phyloP scores from a whole-genome alignment of 2,329 filamentous ascomycete genomes.

The Cercospora sesami region DNA sequence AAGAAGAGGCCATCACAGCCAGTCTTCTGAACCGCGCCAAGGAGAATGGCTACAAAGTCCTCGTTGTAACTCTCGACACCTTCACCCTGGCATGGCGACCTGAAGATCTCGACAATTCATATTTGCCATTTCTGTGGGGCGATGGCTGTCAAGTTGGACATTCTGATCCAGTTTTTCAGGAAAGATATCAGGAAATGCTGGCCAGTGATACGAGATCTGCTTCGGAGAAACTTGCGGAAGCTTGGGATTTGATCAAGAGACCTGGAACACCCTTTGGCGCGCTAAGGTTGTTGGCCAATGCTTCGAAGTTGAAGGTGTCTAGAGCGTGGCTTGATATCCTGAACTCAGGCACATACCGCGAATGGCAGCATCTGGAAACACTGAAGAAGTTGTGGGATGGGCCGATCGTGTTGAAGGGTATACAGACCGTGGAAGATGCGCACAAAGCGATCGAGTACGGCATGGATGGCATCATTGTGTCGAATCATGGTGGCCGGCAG shows the following conservation, averaged over 20 bases:
- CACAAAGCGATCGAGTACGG: slow-evolving; percentile 48
- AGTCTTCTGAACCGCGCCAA: slow-evolving; percentile 64
- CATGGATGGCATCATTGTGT: slow-evolving; percentile 55
- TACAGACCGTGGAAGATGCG: slow-evolving; percentile 54
- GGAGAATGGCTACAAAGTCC: slow-evolving; percentile 60
- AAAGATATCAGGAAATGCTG: slow-evolving; percentile 48
- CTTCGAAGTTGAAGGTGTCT: slow-evolving; percentile 40
- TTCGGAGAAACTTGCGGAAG: slow-evolving; percentile 40
- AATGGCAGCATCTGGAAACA: slow-evolving; percentile 62
- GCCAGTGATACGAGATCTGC: slow-evolving; percentile 37
- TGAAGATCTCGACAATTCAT: slow-evolving; percentile 30
- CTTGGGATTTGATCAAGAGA: slow-evolving; percentile 42
- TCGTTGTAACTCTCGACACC: slow-evolving; percentile 73
- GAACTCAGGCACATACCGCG: slow-evolving; percentile 38
- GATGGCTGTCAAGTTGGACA: slow-evolving; percentile 56
- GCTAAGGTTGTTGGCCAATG: slow-evolving; percentile 39
- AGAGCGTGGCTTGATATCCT: slow-evolving; percentile 41
- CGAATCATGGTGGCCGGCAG: slow-evolving; percentile 56
- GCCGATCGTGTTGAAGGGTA: slow-evolving; percentile 64
- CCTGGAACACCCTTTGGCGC: slow-evolving; percentile 40
- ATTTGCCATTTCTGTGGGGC: slow-evolving; percentile 43
- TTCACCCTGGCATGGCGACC: slow-evolving; percentile 70
- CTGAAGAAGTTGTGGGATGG: slow-evolving; percentile 64
- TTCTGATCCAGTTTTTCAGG: slow-evolving; percentile 59
- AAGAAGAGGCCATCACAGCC: slow-evolving; percentile 62